Evolutionary conservation across 2,329 filamentous ascomycete species (phyloP), one percentile per base, ranked within the genome.

Genomic region (Torrubiella hemipterigena): DNA sequence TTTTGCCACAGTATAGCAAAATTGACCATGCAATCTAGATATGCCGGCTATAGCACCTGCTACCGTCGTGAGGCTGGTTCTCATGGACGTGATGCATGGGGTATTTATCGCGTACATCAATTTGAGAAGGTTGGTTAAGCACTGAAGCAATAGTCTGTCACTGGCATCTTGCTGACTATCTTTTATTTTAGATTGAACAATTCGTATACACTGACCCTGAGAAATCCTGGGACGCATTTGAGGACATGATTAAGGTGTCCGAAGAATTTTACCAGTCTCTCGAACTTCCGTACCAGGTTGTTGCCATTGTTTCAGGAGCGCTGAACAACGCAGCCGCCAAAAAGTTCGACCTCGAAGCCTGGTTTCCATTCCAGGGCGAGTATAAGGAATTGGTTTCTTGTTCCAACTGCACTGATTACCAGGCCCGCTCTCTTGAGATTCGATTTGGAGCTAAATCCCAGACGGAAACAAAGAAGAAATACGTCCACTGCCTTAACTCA

Each of bases 371-470:
- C 67, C 87, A 96, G 57, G 81, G 81, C 47, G 91, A 96, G 59
- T 98, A 96, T 71, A 96, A 96, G 63, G 91, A 96, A 63, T 73
- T 98, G 17, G 91, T 96, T 30, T 93, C 84, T 14, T 94, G 87
- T 70, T 93, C 85, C 38, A 98, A 98, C 63, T 98, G 91, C 66
- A 93, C 85, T 27, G 89, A 96, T 55, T 96, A 96, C 65, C 91
- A 98, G 65, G 86, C 85, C 16, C 74, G 91, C 34, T 87, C 86
- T 44, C 70, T 98, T 10, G 89, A 96, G 57, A 93, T 98, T 46
- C 75, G 91, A 36, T 94, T 79, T 48, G 89, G 91, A 29, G 69
- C 76, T 38, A 96, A 95, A 70, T 82, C 79, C 52, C 77, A 82
- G 56, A 87, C 78, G 17, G 84, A 87, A 42, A 68, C 71, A 36